Percentiles rank a stretch among this genome's conserved stretches.
These are phyloP conservation scores for Whalleya microplaca DNA, from an alignment of 2,329 filamentous ascomycete genomes.

Conservation along the genomic window DNA sequence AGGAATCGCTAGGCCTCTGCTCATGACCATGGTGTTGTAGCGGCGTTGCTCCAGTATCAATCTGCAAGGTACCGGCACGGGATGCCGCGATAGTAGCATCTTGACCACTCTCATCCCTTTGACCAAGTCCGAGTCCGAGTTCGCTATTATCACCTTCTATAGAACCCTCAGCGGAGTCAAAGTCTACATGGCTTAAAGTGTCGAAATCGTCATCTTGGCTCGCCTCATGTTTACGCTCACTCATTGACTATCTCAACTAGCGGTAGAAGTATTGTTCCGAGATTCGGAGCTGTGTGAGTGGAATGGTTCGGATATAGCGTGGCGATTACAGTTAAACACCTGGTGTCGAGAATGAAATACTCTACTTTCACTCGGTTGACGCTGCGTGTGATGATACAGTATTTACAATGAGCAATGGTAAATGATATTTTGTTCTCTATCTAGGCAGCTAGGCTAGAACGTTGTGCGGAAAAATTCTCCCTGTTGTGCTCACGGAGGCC, in stretches of 20 bases:
- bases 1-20: conserved; percentile 6
- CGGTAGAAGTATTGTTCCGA: not conserved
- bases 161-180: conserved; percentile 20
- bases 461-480: not conserved
- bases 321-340: not conserved
- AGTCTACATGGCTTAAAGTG: conserved; percentile 21
- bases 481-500: conserved; percentile 13
- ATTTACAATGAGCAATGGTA: not conserved
- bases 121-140: conserved; percentile 12
- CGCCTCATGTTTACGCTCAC: conserved; percentile 9
- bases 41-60: conserved; percentile 13
- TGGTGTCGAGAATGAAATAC: not conserved
- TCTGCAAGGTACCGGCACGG: conserved; percentile 14
- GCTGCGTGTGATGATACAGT: not conserved
- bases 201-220: conserved; percentile 20
- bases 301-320: not conserved
- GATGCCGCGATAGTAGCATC: conserved; percentile 14
- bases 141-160: conserved; percentile 2
- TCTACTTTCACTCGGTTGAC: not conserved
- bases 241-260: conserved; percentile 21
- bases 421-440: not conserved
- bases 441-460: not conserved
- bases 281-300: conserved; percentile 1
- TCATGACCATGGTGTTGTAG: not conserved
- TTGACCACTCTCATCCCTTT: conserved; percentile 17